These are phyloP conservation scores for Fusarium sororula DNA, from an alignment of 2,329 filamentous ascomycete genomes.

Conservation along the genomic window DNA sequence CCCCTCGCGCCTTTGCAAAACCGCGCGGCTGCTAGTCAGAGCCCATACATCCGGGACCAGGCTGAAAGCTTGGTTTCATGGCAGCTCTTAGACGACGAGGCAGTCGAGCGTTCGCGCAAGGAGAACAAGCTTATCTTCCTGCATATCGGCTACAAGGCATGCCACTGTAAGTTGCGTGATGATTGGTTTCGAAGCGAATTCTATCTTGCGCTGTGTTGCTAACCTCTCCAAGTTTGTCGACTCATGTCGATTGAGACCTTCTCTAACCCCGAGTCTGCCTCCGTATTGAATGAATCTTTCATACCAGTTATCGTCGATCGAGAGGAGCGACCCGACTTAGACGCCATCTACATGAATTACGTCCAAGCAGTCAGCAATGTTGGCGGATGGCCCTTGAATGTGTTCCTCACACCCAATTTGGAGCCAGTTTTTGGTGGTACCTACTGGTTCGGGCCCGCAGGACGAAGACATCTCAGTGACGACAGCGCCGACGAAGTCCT, in stretches of 20 bases:
- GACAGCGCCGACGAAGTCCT: conserved; percentile 66
- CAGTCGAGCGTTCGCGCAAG: conserved; percentile 77
- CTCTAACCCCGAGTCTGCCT: conserved; percentile 80
- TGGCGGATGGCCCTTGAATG: conserved; percentile 94
- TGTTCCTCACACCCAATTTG: conserved; percentile 94
- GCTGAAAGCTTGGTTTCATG: conserved; percentile 86
- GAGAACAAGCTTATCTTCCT: conserved; percentile 92
- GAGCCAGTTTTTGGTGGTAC: conserved; percentile 96
- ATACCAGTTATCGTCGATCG: conserved; percentile 93
- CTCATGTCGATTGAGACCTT: conserved; percentile 96
- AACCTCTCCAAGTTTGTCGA: conserved; percentile 71
- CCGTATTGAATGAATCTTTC: conserved; percentile 85
- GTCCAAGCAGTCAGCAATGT: conserved; percentile 90
- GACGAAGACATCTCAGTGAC: conserved; percentile 50
- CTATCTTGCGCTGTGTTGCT: conserved; percentile 19
- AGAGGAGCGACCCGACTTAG: conserved; percentile 92
- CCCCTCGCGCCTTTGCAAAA: conserved; percentile 47
- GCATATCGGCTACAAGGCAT: conserved; percentile 94
- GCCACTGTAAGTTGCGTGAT: conserved; percentile 76
- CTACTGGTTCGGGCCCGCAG: conserved; percentile 88
- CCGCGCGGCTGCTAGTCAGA: conserved; percentile 51
- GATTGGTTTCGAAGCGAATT: not conserved
- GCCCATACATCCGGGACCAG: conserved; percentile 74
- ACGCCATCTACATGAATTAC: conserved; percentile 98
- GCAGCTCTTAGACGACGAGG: conserved; percentile 86